These are phyloP conservation scores for Sordariomycetes sp. DNA, from an alignment of 2,329 filamentous ascomycete genomes.

Conservation along the genomic window DNA sequence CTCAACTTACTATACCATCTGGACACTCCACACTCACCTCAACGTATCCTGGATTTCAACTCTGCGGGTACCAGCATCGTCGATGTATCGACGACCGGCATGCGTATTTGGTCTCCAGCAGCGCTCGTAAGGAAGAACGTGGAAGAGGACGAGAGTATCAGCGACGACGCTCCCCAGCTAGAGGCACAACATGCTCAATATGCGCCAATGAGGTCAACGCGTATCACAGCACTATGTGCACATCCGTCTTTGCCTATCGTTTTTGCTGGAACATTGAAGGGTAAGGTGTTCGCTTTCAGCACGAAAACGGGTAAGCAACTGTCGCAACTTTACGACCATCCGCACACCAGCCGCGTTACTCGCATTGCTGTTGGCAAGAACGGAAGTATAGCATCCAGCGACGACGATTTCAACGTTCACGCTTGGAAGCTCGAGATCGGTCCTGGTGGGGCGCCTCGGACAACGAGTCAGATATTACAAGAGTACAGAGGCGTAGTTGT, in stretches of 20 bases:
- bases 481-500: too few species aligned
- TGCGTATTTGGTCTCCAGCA: constrained; percentile 13
- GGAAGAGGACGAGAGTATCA: constrained; percentile 11
- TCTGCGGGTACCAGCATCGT: constrained; percentile 10
- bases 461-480: background rate
- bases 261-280: constrained; percentile 9
- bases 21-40: constrained; percentile 5
- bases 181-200: constrained; percentile 6
- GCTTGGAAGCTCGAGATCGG: too few species aligned
- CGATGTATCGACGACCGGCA: constrained; percentile 11
- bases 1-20: constrained; percentile 11
- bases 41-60: constrained; percentile 11
- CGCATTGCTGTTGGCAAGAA: too few species aligned
- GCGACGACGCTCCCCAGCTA: constrained; percentile 6
- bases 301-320: too few species aligned
- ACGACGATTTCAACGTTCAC: too few species aligned
- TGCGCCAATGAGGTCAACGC: constrained; percentile 5
- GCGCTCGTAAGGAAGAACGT: constrained; percentile 10
- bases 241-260: constrained; percentile 7
- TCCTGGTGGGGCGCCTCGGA: background rate
- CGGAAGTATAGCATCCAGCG: too few species aligned
- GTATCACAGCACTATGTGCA: constrained; percentile 8
- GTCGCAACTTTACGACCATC: too few species aligned
- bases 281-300: constrained; percentile 6
- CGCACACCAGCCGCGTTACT: background rate